Evolutionary conservation across 345 rosid genomes (phyloP).

Genomic region (Populus deltoides): DNA sequence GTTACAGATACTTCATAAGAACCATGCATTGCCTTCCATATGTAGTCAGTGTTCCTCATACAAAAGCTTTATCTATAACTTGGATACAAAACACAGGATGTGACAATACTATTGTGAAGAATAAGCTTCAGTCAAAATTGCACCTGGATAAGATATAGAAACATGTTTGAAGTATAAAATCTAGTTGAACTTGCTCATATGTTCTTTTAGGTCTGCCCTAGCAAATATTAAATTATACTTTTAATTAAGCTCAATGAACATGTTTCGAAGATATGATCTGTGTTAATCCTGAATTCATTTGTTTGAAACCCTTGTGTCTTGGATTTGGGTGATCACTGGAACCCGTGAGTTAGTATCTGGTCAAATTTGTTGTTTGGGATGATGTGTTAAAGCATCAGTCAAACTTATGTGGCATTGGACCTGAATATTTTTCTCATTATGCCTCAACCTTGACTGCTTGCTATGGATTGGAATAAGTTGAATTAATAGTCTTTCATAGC

Average conservation of each 20-base stretch:
- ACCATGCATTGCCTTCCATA: no score
- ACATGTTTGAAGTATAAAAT: neutral
- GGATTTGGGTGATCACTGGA: neutral
- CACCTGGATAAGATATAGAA: neutral
- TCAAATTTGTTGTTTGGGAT: neutral
- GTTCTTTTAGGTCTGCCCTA: neutral
- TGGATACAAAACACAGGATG: neutral
- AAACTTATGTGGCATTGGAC: neutral
- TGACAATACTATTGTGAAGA: neutral
- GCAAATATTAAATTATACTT: neutral
- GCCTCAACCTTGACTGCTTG: neutral
- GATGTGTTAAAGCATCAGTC: neutral
- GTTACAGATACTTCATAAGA: neutral
- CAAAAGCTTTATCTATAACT: neutral
- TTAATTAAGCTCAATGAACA: neutral
- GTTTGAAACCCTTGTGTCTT: neutral
- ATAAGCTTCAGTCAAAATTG: neutral
- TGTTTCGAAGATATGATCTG: neutral
- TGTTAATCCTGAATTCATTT: neutral
- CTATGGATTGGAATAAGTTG: neutral
- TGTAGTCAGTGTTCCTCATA: no score
- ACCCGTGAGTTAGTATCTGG: neutral
- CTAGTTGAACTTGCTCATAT: neutral
- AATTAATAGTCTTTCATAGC: neutral
- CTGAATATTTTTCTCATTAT: neutral